Percentiles rank a stretch among this genome's conserved stretches.
Conservation (phyloP, 176 grass and related monocot species). For the Aegilops bicornis region DNA sequence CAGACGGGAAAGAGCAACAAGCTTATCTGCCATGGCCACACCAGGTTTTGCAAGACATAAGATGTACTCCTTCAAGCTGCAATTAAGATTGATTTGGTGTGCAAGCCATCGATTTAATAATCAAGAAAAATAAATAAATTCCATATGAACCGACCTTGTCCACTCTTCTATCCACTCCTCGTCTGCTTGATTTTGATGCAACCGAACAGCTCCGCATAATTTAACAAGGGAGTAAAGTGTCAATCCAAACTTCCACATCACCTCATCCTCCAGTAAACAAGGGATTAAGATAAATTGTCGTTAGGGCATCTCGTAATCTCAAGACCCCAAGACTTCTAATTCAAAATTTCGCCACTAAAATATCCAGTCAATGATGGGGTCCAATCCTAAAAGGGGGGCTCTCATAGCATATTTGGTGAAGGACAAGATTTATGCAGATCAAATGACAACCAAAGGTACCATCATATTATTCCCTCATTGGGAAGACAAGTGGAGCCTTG, state of each 20-base stretch:
- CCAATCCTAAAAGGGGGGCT: too few relatives aligned
- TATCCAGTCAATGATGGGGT: too few relatives aligned
- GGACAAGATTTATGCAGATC: too few relatives aligned
- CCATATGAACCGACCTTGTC: background rate
- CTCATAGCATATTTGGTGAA: too few relatives aligned
- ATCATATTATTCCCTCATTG: too few relatives aligned
- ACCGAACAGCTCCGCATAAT: background rate
- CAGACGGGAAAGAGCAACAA: slow-evolving; percentile 16
- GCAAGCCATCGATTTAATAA: background rate
- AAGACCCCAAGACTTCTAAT: too few relatives aligned
- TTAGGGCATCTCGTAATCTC: too few relatives aligned
- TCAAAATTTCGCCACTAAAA: too few relatives aligned
- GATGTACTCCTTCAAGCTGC: slow-evolving; percentile 73
- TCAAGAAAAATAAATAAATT: background rate
- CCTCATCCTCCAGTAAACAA: background rate
- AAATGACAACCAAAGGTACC: too few relatives aligned
- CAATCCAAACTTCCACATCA: background rate
- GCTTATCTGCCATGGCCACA: slow-evolving; percentile 42
- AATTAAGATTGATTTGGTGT: background rate
- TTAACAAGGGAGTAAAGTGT: background rate
- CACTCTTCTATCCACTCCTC: background rate
- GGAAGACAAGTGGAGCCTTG: too few relatives aligned
- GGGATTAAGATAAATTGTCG: too few relatives aligned
- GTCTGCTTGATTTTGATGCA: background rate
- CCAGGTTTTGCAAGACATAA: slow-evolving; percentile 69